Conservation (phyloP, 1,284 basidiomycete genomes). For the Ustilago hordei region DNA sequence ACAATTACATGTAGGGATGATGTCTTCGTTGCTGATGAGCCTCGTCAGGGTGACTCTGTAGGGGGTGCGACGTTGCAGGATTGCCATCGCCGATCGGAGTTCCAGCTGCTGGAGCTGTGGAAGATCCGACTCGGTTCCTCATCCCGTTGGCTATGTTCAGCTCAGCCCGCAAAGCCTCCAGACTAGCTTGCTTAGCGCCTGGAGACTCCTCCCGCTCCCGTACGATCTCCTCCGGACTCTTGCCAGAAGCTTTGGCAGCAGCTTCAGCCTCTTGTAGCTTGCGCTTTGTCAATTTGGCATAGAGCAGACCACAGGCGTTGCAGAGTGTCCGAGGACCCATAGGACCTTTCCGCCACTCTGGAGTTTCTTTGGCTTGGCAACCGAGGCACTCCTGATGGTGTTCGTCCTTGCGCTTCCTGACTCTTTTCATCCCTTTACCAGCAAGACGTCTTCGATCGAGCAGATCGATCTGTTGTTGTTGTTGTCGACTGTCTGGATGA, state of each 20-base stretch:
- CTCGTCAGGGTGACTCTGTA: neutral
- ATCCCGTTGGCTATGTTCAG: conserved; percentile 44
- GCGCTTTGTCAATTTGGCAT: conserved; percentile 59
- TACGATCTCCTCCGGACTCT: conserved; percentile 34
- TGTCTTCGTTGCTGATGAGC: conserved; percentile 3
- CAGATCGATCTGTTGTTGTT: conserved; percentile 42
- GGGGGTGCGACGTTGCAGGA: neutral
- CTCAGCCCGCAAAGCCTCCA: conserved; percentile 48
- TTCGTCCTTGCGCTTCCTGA: conserved; percentile 52
- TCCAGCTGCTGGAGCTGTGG: conserved; percentile 5
- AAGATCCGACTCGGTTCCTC: conserved; percentile 27
- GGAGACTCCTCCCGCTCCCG: conserved; percentile 48
- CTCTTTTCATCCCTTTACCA: conserved; percentile 52
- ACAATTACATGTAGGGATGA: conserved; percentile 7
- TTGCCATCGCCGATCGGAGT: neutral
- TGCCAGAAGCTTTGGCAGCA: conserved; percentile 43
- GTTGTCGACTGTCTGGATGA: conserved; percentile 22
- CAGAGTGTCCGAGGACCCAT: conserved; percentile 64
- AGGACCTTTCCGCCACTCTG: conserved; percentile 68
- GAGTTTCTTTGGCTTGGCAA: conserved; percentile 57
- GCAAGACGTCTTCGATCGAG: conserved; percentile 39
- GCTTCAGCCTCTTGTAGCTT: conserved; percentile 49
- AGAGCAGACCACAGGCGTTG: conserved; percentile 67
- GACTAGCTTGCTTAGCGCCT: conserved; percentile 48
- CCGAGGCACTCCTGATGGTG: conserved; percentile 54